Percentiles rank a stretch among this genome's conserved stretches.
These are phyloP conservation scores for Pseudogymnoascus verrucosus DNA, from an alignment of 2,329 filamentous ascomycete species.

Conservation along the genomic window DNA sequence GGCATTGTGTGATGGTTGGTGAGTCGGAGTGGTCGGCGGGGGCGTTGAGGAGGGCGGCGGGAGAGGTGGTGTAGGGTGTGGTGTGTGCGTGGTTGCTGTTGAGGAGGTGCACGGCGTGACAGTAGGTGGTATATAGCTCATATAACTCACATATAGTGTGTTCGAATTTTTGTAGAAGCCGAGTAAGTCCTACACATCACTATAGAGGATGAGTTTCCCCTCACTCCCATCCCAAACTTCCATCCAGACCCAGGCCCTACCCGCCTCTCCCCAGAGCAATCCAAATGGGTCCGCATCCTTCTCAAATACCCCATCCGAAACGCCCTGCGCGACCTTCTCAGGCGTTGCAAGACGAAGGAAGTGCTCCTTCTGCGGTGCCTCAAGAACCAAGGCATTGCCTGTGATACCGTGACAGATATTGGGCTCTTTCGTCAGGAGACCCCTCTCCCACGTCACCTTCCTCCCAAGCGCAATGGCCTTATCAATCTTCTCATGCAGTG, in stretches of 20 bases:
- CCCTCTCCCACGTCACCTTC: constrained; percentile 47
- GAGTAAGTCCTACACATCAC: neutral
- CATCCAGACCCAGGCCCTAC: constrained; percentile 41
- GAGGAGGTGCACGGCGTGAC: neutral
- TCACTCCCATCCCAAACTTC: constrained; percentile 18
- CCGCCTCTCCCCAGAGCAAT: constrained; percentile 42
- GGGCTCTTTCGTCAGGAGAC: constrained; percentile 54
- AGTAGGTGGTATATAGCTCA: neutral
- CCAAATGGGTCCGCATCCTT: constrained; percentile 41
- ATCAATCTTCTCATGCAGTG: constrained; percentile 45
- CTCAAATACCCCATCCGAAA: constrained; percentile 43
- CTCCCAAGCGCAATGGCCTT: constrained; percentile 42
- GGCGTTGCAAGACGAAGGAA: constrained; percentile 51
- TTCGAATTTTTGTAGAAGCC: neutral
- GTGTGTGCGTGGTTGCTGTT: neutral
- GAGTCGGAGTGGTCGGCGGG: constrained; percentile 16
- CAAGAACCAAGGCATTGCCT: constrained; percentile 49
- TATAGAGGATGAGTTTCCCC: neutral
- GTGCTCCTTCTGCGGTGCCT: constrained; percentile 36
- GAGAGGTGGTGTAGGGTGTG: neutral
- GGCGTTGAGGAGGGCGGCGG: neutral
- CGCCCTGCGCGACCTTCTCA: constrained; percentile 46
- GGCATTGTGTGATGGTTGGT: constrained; percentile 16
- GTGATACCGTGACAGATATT: constrained; percentile 59
- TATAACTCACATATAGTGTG: neutral